Percentiles rank a stretch among this genome's conserved stretches.
phyloP scores from a whole-genome alignment of 2,329 filamentous ascomycete genomes.

The Neonectria punicea region DNA sequence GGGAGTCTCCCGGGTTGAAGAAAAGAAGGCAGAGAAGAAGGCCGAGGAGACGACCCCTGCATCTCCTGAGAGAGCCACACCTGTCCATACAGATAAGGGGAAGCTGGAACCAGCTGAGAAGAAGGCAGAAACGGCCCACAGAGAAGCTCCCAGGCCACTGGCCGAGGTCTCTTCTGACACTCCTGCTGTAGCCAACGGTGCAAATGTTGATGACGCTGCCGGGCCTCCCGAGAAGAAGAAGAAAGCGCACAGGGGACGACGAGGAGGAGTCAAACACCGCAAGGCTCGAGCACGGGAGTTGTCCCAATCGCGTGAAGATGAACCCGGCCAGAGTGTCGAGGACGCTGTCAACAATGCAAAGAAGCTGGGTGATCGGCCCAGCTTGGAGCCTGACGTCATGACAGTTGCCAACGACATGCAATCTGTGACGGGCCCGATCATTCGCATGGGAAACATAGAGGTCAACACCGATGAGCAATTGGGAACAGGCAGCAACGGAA shows the following conservation, averaged over 20 bases:
- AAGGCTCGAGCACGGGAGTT: constrained; percentile 66
- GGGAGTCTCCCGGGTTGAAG: background rate
- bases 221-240: constrained; percentile 66
- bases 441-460: constrained; percentile 72
- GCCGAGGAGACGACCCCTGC: constrained; percentile 13
- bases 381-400: constrained; percentile 70
- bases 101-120: constrained; percentile 8
- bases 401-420: constrained; percentile 67
- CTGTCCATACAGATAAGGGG: constrained; percentile 12
- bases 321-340: constrained; percentile 62
- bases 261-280: constrained; percentile 76
- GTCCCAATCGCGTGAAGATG: constrained; percentile 62
- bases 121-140: constrained; percentile 1
- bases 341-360: constrained; percentile 70
- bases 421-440: constrained; percentile 67
- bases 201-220: constrained; percentile 20
- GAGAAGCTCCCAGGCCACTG: background rate
- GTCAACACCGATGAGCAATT: constrained; percentile 72
- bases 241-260: constrained; percentile 75
- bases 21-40: constrained; percentile 13
- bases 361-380: constrained; percentile 63
- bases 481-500: constrained; percentile 93
- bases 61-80: constrained; percentile 18
- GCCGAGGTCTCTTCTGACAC: background rate
- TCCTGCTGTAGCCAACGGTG: background rate